Percentiles rank a stretch among this genome's conserved stretches.
These are phyloP conservation scores for Fusarium marasasianum DNA, from an alignment of 2,329 filamentous ascomycete species.

Conservation along the genomic window DNA sequence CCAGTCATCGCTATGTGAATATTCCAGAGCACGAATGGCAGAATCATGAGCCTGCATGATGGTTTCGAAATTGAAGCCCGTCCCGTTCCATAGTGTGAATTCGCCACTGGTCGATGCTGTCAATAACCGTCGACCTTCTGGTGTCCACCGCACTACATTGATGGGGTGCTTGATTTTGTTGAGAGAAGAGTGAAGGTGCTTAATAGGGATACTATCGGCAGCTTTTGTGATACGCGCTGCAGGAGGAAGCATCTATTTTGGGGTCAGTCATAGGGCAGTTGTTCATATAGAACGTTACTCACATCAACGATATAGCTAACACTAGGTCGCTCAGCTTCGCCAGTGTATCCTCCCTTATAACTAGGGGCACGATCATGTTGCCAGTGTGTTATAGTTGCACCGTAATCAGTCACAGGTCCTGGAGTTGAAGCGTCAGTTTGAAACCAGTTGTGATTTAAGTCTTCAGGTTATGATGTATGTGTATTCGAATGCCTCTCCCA, in stretches of 20 bases:
- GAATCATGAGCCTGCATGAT: constrained; percentile 98
- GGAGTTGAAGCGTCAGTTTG: constrained; percentile 31
- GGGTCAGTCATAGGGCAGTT: constrained; percentile 22
- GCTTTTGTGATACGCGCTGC: constrained; percentile 77
- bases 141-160: constrained; percentile 97
- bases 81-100: constrained; percentile 98
- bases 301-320: constrained; percentile 91
- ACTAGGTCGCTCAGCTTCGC: constrained; percentile 86
- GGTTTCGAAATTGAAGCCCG: constrained; percentile 98
- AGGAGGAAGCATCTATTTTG: constrained; percentile 82
- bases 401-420: constrained; percentile 95
- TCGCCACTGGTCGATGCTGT: constrained; percentile 97
- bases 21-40: constrained; percentile 82
- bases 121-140: constrained; percentile 88
- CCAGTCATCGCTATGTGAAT: constrained; percentile 98
- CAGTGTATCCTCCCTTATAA: constrained; percentile 74
- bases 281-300: constrained; percentile 46
- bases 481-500: neutral
- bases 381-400: constrained; percentile 89
- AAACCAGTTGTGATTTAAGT: constrained; percentile 15
- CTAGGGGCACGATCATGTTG: constrained; percentile 78
- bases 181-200: constrained; percentile 95
- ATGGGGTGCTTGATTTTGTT: constrained; percentile 99
- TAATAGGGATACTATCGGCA: constrained; percentile 90
- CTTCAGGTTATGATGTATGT: constrained; percentile 1